Percentiles rank a stretch among this genome's conserved stretches.
phyloP scores from a whole-genome alignment of 1,284 basidiomycete species.

The Fomitopsis schrenkii region DNA sequence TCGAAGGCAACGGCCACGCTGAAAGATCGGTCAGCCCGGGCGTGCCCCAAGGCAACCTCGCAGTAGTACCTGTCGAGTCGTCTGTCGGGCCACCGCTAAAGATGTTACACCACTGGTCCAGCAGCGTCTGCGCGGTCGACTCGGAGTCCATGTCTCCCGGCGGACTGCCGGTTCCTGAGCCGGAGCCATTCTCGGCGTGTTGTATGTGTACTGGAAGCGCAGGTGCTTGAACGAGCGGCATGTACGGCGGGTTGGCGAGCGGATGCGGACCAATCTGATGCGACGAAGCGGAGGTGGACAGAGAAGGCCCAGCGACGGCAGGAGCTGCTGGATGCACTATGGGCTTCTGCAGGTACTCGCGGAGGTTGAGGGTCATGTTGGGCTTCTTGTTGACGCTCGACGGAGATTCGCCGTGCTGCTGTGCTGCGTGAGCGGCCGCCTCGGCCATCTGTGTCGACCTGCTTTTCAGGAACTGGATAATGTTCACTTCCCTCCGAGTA shows the following conservation, averaged over 20 bases:
- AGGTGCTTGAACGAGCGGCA: background rate
- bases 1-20: constrained; percentile 42
- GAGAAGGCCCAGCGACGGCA: background rate
- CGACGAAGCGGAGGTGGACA: background rate
- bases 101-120: constrained; percentile 79
- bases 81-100: constrained; percentile 63
- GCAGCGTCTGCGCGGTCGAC: constrained; percentile 64
- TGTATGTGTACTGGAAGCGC: constrained; percentile 42
- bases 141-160: constrained; percentile 60
- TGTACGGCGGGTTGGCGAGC: constrained; percentile 21
- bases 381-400: constrained; percentile 2
- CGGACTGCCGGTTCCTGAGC: constrained; percentile 47
- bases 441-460: constrained; percentile 57
- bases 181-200: constrained; percentile 30
- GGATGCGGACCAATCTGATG: constrained; percentile 28
- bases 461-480: constrained; percentile 72
- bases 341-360: constrained; percentile 15
- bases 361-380: constrained; percentile 27
- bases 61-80: constrained; percentile 40
- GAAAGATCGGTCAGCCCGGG: constrained; percentile 53
- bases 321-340: background rate
- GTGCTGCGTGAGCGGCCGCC: constrained; percentile 23
- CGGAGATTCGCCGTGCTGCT: constrained; percentile 3
- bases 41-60: constrained; percentile 56
- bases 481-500: constrained; percentile 73